Percentiles rank a stretch among this genome's conserved stretches.
These are phyloP conservation scores for Dalbergia oliveri DNA, from an alignment of 306 rosid genomes.

Conservation along the genomic window DNA sequence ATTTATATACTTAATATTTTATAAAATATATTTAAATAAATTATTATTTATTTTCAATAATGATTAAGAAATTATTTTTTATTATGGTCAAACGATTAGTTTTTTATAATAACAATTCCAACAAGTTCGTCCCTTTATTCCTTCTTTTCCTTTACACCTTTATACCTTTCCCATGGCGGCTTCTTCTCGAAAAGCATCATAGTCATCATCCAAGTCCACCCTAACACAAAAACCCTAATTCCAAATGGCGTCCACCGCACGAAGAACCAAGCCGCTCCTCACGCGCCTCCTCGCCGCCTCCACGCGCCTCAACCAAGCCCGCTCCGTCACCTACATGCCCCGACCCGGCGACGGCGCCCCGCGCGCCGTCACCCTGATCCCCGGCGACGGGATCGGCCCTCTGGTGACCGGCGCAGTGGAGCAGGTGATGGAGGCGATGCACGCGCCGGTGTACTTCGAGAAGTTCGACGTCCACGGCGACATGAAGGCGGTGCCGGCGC, in stretches of 20 bases:
- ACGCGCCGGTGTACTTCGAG: constrained; percentile 83
- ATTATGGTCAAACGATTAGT: no score
- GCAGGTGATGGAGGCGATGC: constrained; percentile 92
- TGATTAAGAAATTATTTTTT: no score
- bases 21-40: no score
- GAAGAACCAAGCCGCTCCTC: constrained; percentile 52
- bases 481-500: constrained; percentile 71
- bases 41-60: no score
- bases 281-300: constrained; percentile 37
- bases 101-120: background rate
- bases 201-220: background rate
- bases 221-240: constrained; percentile 19
- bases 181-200: background rate
- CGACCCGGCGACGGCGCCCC: constrained; percentile 87
- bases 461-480: constrained; percentile 70
- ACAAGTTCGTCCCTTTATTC: background rate
- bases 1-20: no score
- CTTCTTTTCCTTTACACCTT: background rate
- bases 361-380: constrained; percentile 77
- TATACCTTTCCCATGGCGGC: background rate
- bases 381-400: constrained; percentile 88
- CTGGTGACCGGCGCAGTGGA: constrained; percentile 82
- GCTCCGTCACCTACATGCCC: constrained; percentile 87
- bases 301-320: constrained; percentile 48
- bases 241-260: constrained; percentile 62